A percentile compares a stretch with the other conserved stretches of the same genome.
Conservation (phyloP, 140 eudicot genomes). For the Ambrosia hybrid region DNA sequence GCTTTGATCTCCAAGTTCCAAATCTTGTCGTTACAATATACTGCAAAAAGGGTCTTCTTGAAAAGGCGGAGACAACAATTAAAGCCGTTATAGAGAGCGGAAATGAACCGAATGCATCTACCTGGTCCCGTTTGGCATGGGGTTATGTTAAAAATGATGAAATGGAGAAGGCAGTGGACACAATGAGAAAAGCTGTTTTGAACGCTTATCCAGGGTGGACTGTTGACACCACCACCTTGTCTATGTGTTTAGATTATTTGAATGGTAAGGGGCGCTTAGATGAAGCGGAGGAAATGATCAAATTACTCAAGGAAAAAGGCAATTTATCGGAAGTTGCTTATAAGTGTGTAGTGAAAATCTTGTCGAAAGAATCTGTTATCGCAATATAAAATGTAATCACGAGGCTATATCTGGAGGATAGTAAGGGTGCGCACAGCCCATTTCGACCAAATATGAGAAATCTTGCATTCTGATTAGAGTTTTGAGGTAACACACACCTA, state of each 20-base stretch:
- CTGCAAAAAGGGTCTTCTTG: conserved; percentile 52
- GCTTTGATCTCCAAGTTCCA: conserved; percentile 47
- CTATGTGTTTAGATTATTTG: conserved; percentile 53
- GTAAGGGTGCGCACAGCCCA: background rate
- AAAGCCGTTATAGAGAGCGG: conserved; percentile 39
- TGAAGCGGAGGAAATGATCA: conserved; percentile 35
- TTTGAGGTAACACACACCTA: background rate
- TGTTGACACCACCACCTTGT: conserved; percentile 34
- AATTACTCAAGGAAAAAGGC: conserved; percentile 37
- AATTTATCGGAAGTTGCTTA: conserved; percentile 25
- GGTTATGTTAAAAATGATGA: conserved; percentile 44
- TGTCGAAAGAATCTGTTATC: conserved; percentile 9
- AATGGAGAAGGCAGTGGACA: conserved; percentile 63
- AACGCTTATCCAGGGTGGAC: conserved; percentile 25
- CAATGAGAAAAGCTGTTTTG: conserved; percentile 36
- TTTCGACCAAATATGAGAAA: background rate
- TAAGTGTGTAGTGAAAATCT: conserved; percentile 26
- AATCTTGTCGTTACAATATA: conserved; percentile 45
- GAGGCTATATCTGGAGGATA: no score
- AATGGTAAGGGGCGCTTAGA: conserved; percentile 35
- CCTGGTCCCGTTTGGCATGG: conserved; percentile 54
- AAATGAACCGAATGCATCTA: conserved; percentile 41
- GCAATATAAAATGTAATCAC: background rate
- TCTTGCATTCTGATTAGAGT: background rate
- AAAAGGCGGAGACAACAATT: conserved; percentile 50